Evolutionary conservation across 2,329 filamentous ascomycete genomes (phyloP).

Genomic region (Cladosporium sp.): DNA sequence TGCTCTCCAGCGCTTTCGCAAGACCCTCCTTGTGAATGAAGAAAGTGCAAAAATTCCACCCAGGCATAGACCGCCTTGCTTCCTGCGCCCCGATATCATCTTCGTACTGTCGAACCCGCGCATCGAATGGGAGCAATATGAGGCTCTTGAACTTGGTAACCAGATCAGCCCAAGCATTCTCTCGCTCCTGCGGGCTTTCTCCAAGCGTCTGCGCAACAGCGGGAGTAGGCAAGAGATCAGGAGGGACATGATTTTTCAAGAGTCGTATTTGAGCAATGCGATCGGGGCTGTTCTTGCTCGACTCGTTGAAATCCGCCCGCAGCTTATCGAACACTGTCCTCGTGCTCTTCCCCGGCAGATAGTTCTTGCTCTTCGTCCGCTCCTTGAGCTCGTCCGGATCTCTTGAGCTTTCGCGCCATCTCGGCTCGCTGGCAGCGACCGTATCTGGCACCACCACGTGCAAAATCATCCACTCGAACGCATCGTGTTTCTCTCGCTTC

Average conservation of each 20-base stretch:
- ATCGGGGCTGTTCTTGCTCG: conserved; percentile 64
- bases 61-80: conserved; percentile 74
- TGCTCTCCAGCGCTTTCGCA: conserved; percentile 89
- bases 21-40: conserved; percentile 96
- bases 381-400: conserved; percentile 55
- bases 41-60: conserved; percentile 99
- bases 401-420: conserved; percentile 47
- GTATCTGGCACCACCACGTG: conserved; percentile 90
- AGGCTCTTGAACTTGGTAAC: conserved; percentile 79
- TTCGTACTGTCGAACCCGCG: conserved; percentile 87
- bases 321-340: conserved; percentile 85
- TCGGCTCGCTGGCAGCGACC: conserved; percentile 69
- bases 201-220: conserved; percentile 47
- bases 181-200: conserved; percentile 70
- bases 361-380: conserved; percentile 57
- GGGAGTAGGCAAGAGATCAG: conserved; percentile 40
- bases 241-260: conserved; percentile 41
- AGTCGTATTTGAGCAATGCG: conserved; percentile 81
- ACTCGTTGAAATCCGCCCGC: conserved; percentile 78
- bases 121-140: conserved; percentile 84
- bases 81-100: conserved; percentile 96
- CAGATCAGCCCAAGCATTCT: conserved; percentile 76
- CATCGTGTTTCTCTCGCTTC: conserved; percentile 87
- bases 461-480: conserved; percentile 89
- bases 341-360: conserved; percentile 71